Evolutionary conservation across 164 flowering plant genomes (phyloP).

Genomic region (Stephania japonica): DNA sequence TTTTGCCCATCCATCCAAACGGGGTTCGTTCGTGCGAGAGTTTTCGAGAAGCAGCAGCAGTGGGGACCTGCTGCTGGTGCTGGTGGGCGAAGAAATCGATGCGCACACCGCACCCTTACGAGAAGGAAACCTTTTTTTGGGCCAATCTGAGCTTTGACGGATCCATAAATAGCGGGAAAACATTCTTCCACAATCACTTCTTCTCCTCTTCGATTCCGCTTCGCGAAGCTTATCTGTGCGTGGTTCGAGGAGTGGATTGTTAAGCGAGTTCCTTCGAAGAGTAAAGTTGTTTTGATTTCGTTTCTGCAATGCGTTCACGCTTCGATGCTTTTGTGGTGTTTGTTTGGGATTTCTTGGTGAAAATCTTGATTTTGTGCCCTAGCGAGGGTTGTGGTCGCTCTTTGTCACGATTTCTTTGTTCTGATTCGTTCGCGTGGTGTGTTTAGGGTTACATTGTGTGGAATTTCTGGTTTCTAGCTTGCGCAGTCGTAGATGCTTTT

Average conservation of each 20-base stretch:
- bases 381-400: background rate
- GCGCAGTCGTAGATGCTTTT: no score
- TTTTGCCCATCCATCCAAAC: background rate
- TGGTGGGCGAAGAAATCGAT: no score
- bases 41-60: background rate
- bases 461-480: no score
- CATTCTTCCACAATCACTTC: conserved; percentile 1
- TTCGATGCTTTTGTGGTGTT: background rate
- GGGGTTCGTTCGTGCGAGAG: background rate
- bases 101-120: background rate
- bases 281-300: background rate
- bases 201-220: conserved; percentile 9
- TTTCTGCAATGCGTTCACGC: background rate
- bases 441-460: background rate
- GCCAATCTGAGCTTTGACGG: background rate
- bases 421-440: background rate
- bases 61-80: background rate
- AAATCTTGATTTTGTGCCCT: background rate
- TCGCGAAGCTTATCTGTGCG: background rate
- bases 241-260: background rate
- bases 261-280: background rate
- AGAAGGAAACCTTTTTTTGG: background rate
- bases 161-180: conserved; percentile 19
- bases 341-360: background rate
- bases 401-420: background rate